Conservation (phyloP, 805 yeast genomes). For the Candida quercuum region DNA sequence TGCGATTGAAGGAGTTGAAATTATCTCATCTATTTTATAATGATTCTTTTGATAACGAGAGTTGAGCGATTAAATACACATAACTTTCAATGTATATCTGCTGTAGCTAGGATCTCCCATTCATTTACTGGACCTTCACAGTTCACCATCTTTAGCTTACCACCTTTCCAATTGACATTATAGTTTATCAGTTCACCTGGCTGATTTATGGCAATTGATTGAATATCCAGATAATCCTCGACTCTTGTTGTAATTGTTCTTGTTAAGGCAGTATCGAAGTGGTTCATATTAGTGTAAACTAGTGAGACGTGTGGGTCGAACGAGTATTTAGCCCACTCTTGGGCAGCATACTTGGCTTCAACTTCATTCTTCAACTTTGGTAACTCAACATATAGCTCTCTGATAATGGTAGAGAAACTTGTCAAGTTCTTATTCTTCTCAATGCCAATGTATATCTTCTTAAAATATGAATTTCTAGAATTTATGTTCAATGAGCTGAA, state of each 20-base stretch:
- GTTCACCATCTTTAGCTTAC: constrained; percentile 53
- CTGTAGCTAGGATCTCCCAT: constrained; percentile 59
- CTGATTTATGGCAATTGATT: constrained; percentile 9
- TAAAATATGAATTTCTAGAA: constrained; percentile 16
- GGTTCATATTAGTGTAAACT: constrained; percentile 59
- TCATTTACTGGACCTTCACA: constrained; percentile 69
- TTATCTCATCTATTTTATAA: constrained; percentile 14
- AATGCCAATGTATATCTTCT: constrained; percentile 18
- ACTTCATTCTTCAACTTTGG: constrained; percentile 27
- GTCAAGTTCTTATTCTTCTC: constrained; percentile 19
- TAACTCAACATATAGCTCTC: constrained; percentile 49
- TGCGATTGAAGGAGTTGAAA: constrained; percentile 62
- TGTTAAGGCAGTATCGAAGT: constrained; percentile 61
- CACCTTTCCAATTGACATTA: constrained; percentile 56
- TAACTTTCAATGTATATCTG: constrained; percentile 26
- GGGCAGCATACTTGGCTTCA: constrained; percentile 39
- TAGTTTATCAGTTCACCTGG: constrained; percentile 19
- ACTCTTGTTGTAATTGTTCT: constrained; percentile 60
- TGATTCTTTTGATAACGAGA: too few relatives aligned
- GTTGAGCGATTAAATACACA: too few relatives aligned
- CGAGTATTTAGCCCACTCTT: constrained; percentile 49
- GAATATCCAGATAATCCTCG: constrained; percentile 51
- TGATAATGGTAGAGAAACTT: constrained; percentile 39
- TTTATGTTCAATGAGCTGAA: constrained; percentile 14
- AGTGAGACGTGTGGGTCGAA: constrained; percentile 72